These are phyloP conservation scores for Pseudotulostoma volvatum DNA, from an alignment of 495 filamentous ascomycete species.

Conservation along the genomic window DNA sequence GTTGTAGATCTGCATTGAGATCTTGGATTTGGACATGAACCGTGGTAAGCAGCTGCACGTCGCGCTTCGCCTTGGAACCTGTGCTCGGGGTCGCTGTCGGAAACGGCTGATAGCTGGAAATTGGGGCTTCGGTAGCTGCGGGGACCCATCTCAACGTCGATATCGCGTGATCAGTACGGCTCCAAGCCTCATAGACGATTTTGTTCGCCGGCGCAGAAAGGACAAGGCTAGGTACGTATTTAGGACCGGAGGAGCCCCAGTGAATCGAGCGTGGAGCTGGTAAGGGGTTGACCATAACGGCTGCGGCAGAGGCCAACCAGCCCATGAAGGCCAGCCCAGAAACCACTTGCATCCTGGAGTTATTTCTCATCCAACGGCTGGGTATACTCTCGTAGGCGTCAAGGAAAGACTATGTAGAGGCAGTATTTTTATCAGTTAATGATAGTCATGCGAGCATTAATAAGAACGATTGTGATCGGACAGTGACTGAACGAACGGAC, in stretches of 20 bases:
- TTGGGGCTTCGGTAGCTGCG: constrained; percentile 32
- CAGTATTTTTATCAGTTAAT: no score
- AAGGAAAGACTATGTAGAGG: no score
- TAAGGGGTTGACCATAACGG: constrained; percentile 37
- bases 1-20: constrained; percentile 26
- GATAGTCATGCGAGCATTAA: no score
- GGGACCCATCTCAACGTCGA: constrained; percentile 34
- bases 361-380: no score
- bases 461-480: no score
- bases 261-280: constrained; percentile 36
- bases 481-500: no score
- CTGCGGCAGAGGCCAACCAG: no score
- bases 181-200: constrained; percentile 27
- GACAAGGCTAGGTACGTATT: constrained; percentile 10
- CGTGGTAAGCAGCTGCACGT: constrained; percentile 8
- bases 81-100: constrained; percentile 20
- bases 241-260: constrained; percentile 37
- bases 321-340: no score
- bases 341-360: no score
- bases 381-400: no score
- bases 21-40: constrained; percentile 25
- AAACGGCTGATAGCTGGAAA: constrained; percentile 29
- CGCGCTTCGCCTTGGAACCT: constrained; percentile 18
- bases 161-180: constrained; percentile 32
- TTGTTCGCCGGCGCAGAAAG: constrained; percentile 15